These are phyloP conservation scores for Echria macrotheca DNA, from an alignment of 495 filamentous ascomycete genomes.

Conservation along the genomic window DNA sequence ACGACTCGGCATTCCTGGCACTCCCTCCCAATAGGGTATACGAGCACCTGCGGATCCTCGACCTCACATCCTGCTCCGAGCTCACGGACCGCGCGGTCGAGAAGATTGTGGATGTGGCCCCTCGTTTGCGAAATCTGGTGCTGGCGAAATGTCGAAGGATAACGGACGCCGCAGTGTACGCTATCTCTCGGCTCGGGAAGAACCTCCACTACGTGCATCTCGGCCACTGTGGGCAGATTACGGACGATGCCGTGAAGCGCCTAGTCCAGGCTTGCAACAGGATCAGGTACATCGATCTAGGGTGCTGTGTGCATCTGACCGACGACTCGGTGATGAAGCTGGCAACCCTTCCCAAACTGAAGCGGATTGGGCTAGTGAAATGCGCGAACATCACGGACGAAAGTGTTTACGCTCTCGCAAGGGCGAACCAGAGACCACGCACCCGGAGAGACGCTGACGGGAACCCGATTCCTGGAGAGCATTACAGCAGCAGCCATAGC, in stretches of 20 bases:
- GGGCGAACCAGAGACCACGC: slow-evolving; percentile 44
- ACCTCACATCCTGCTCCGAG: slow-evolving; percentile 79
- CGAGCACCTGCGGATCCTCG: slow-evolving; percentile 86
- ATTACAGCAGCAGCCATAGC: slow-evolving; percentile 43
- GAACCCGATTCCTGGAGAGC: slow-evolving; percentile 28
- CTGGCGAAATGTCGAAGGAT: slow-evolving; percentile 90
- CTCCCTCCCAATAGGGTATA: slow-evolving; percentile 65
- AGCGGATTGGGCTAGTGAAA: slow-evolving; percentile 92
- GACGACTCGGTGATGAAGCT: slow-evolving; percentile 81
- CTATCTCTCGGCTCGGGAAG: slow-evolving; percentile 86
- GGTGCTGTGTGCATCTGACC: slow-evolving; percentile 87
- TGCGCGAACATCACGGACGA: slow-evolving; percentile 82
- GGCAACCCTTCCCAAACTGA: slow-evolving; percentile 82
- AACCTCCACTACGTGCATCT: slow-evolving; percentile 95
- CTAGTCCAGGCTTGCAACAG: slow-evolving; percentile 84
- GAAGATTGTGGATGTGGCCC: slow-evolving; percentile 78
- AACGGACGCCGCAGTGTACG: slow-evolving; percentile 81
- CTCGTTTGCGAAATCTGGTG: slow-evolving; percentile 85
- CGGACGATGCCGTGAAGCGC: slow-evolving; percentile 75
- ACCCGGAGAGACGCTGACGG: slow-evolving; percentile 46
- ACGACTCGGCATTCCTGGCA: slow-evolving; percentile 78
- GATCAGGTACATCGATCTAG: slow-evolving; percentile 95
- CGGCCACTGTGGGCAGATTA: slow-evolving; percentile 88
- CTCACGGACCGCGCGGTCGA: slow-evolving; percentile 82
- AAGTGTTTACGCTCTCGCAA: slow-evolving; percentile 79